Evolutionary conservation across 306 rosid genomes (phyloP).

Genomic region (Gleditsia sinensis): DNA sequence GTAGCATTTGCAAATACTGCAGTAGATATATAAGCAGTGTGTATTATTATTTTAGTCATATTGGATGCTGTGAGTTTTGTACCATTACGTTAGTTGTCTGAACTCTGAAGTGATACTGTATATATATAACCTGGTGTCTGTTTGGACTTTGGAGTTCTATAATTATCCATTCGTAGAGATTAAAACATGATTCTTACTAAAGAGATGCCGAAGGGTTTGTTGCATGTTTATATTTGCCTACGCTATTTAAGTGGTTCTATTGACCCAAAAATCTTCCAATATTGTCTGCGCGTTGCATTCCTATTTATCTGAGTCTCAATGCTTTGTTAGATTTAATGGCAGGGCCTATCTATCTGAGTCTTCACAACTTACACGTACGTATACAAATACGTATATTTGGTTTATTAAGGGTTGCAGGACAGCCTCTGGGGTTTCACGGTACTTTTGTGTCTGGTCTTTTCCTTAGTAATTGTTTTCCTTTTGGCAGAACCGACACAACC

Average conservation of each 20-base stretch:
- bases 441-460: conserved; percentile 49
- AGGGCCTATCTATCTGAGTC: not conserved
- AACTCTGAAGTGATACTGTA: conserved; percentile 7
- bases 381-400: not conserved
- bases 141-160: not conserved
- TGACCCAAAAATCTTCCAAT: not conserved
- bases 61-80: conserved; percentile 11
- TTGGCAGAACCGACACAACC: conserved; percentile 53
- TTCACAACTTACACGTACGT: not conserved
- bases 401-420: conserved; percentile 30
- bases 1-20: conserved; percentile 67
- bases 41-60: conserved; percentile 24
- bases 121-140: conserved; percentile 6
- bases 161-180: not conserved
- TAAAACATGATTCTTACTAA: not conserved
- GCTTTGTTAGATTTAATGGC: not conserved
- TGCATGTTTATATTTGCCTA: not conserved
- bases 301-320: not conserved
- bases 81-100: not conserved
- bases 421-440: conserved; percentile 26
- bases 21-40: conserved; percentile 35
- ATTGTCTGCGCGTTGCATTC: not conserved
- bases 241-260: not conserved
- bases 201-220: not conserved
- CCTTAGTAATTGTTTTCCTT: conserved; percentile 40